Evolutionary conservation across 768 basidiomycete species (phyloP).

Genomic region (Amanita rimosa): DNA sequence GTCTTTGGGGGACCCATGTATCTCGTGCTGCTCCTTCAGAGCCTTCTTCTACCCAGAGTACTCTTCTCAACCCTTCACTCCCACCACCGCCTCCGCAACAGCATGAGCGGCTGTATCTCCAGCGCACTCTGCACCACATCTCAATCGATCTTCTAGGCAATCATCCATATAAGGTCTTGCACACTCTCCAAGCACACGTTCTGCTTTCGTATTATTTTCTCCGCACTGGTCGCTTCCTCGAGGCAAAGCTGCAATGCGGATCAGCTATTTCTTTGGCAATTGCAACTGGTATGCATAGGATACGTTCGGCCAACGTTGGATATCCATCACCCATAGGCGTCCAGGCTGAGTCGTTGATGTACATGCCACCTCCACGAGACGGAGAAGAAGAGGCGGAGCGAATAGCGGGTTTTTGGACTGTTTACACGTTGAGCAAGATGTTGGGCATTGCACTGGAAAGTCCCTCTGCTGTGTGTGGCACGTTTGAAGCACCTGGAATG

Average conservation of each 20-base stretch:
- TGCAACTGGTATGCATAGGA: conserved; percentile 35
- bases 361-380: conserved; percentile 24
- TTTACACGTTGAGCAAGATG: conserved; percentile 45
- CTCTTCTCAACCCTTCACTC: not conserved
- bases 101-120: conserved; percentile 38
- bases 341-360: conserved; percentile 29
- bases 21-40: conserved; percentile 18
- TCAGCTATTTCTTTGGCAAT: conserved; percentile 41
- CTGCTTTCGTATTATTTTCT: conserved; percentile 60
- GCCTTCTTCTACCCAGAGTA: not conserved
- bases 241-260: conserved; percentile 47
- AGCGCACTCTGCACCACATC: conserved; percentile 35
- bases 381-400: conserved; percentile 53
- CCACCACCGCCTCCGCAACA: conserved; percentile 17
- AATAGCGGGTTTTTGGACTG: conserved; percentile 58
- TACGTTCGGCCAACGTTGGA: conserved; percentile 22
- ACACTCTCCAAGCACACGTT: conserved; percentile 50
- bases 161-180: conserved; percentile 37
- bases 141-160: conserved; percentile 34
- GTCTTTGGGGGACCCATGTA: conserved; percentile 45
- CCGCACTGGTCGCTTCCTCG: conserved; percentile 43
- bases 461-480: conserved; percentile 40
- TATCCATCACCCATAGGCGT: conserved; percentile 25
- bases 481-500: conserved; percentile 37
- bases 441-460: conserved; percentile 42